Base-by-base conservation (phyloP, 805 yeast genomes). In the Barnettozyma salicaria region DNA sequence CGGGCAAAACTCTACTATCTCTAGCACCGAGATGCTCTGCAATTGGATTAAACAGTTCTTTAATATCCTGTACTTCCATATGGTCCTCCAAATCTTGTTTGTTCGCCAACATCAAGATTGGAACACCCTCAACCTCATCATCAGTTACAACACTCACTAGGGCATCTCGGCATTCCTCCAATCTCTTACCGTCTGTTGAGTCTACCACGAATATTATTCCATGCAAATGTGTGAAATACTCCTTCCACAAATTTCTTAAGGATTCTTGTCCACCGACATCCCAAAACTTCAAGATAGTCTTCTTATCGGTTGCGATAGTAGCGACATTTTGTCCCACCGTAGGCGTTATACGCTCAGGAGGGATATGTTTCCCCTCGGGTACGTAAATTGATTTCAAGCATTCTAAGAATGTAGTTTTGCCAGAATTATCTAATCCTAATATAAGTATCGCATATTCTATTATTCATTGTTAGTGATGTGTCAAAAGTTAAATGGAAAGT, bases 191-290 rank as follows among this genome's bases (percentile, higher is more conserved):
- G 58, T 89, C 97, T 1, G 94, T 80, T 7, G 96, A 84, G 57
- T 90, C 98, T 10, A 92, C 90, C 14, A 90, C 81, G 58, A 90
- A 90, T 30, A 92, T 79, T 25, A 90, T 85, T 0, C 92, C 97
- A 60, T 90, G 97, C 38, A 96, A 84, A 41, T 78, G 81, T 14
- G 70, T 67, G 61, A 80, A 92, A 65, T 90, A 92, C 43, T 85
- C 77, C 6, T 80, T 70, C 98, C 98, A 90, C 70, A 92, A 69
- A 20, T 76, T 65, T 32, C 97, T 68, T 32, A 90, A 65, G n/a
- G 82, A 68, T 54, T 79, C 80, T 60, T 90, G 98, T 10, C 98
- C 98, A 9, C 97, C 97, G 27, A 90, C 78, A 58, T 90, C 98
- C 97, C 97, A 90, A 52, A 92, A 76, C 54, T 88, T 89, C 39